Evolutionary conservation across 306 rosid species (phyloP).

Genomic region (Vachellia collinsii): DNA sequence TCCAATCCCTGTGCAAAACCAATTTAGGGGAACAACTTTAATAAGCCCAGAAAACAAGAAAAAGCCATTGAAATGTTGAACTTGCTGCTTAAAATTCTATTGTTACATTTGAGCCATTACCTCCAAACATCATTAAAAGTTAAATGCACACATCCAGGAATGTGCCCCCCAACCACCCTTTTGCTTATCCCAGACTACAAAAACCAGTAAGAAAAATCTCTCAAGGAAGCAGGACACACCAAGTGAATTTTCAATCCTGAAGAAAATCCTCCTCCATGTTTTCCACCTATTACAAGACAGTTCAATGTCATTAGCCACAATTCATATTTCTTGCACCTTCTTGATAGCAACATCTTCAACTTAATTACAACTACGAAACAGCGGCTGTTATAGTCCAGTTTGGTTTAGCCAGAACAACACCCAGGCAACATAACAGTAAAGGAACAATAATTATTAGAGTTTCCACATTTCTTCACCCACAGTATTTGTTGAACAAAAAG

Average conservation of each 20-base stretch:
- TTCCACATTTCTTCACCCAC: neutral
- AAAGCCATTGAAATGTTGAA: neutral
- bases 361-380: neutral
- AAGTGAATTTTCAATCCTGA: neutral
- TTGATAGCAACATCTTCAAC: slow-evolving; percentile 1
- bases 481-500: neutral
- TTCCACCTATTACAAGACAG: neutral
- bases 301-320: neutral
- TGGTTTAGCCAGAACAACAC: slow-evolving; percentile 6
- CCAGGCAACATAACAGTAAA: neutral
- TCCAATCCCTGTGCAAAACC: neutral
- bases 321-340: neutral
- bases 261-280: neutral
- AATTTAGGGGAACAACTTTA: neutral
- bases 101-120: neutral
- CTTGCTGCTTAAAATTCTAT: neutral
- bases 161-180: neutral
- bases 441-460: neutral
- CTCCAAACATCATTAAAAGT: neutral
- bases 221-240: neutral
- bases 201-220: neutral
- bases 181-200: neutral
- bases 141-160: neutral
- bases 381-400: neutral
- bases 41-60: neutral